phyloP scores from a whole-genome alignment of 2,329 filamentous ascomycete species.

The Xylariaceae sp. region DNA sequence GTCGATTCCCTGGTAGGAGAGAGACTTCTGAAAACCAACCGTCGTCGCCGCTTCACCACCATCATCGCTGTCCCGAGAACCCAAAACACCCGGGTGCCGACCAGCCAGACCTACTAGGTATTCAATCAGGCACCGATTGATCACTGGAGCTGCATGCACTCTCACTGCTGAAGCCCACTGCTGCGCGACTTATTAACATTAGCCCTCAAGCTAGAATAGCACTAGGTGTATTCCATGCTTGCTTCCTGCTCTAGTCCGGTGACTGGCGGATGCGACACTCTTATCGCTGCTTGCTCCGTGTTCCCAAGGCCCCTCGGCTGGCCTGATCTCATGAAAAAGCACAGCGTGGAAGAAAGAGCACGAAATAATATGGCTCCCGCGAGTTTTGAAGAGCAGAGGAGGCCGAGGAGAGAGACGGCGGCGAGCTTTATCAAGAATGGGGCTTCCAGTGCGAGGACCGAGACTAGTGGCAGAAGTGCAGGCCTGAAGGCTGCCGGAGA shows the following conservation, averaged over 20 bases:
- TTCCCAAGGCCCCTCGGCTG: neutral
- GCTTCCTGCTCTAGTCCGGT: neutral
- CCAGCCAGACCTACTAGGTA: neutral
- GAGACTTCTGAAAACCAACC: neutral
- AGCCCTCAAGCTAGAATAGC: neutral
- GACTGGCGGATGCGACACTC: slow-evolving; percentile 6
- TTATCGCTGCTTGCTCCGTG: slow-evolving; percentile 2
- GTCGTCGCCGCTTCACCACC: slow-evolving; percentile 1
- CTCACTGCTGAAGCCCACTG: neutral
- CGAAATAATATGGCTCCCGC: slow-evolving; percentile 10
- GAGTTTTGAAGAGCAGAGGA: slow-evolving; percentile 1
- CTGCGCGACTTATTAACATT: neutral
- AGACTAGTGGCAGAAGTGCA: neutral
- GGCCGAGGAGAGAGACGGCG: slow-evolving; percentile 15
- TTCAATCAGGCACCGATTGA: neutral
- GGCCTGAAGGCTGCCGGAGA: slow-evolving; percentile 3
- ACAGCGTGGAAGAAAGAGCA: neutral
- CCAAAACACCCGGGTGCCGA: neutral
- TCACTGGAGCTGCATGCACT: neutral
- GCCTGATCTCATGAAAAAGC: slow-evolving; percentile 1
- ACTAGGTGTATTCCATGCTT: neutral
- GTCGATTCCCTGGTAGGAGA: slow-evolving; percentile 2
- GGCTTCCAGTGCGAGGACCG: neutral
- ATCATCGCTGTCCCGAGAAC: neutral
- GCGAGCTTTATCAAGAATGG: slow-evolving; percentile 13